A percentile compares a stretch with the other conserved stretches of the same genome.
Evolutionary conservation across 1,284 basidiomycete genomes (phyloP).

Genomic region (Melampsora americana): DNA sequence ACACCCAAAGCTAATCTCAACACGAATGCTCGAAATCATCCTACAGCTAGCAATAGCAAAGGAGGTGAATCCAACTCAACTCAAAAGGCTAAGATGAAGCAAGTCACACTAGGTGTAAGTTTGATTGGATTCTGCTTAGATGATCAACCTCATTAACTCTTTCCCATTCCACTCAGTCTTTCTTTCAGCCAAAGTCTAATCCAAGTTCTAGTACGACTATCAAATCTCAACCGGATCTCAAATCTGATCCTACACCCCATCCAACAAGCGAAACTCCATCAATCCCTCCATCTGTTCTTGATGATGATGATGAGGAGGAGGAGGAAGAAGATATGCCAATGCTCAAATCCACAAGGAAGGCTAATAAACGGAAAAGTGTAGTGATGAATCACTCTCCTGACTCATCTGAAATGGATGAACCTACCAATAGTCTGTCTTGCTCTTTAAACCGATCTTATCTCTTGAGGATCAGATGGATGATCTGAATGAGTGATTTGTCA

Average conservation of each 20-base stretch:
- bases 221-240: not conserved
- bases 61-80: not conserved
- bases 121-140: not conserved
- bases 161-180: not conserved
- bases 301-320: too few relatives aligned
- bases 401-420: conserved; percentile 1
- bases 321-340: conserved; percentile 1
- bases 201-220: not conserved
- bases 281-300: not conserved
- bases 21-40: too few relatives aligned
- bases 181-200: conserved; percentile 3
- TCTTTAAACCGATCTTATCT: not conserved
- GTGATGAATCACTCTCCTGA: not conserved
- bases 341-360: not conserved
- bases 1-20: too few relatives aligned
- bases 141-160: not conserved
- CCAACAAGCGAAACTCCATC: not conserved
- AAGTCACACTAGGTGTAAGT: conserved; percentile 31
- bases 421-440: not conserved
- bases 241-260: not conserved
- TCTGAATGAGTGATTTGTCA: not conserved
- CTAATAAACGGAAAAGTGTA: conserved; percentile 4
- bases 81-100: conserved; percentile 20
- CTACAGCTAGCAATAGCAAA: too few relatives aligned
- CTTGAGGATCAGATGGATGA: not conserved